A percentile compares a stretch with the other conserved stretches of the same genome.
Evolutionary conservation across 352 stramenopile species (phyloP).

Genomic region (Globisporangium heterothallicum): DNA sequence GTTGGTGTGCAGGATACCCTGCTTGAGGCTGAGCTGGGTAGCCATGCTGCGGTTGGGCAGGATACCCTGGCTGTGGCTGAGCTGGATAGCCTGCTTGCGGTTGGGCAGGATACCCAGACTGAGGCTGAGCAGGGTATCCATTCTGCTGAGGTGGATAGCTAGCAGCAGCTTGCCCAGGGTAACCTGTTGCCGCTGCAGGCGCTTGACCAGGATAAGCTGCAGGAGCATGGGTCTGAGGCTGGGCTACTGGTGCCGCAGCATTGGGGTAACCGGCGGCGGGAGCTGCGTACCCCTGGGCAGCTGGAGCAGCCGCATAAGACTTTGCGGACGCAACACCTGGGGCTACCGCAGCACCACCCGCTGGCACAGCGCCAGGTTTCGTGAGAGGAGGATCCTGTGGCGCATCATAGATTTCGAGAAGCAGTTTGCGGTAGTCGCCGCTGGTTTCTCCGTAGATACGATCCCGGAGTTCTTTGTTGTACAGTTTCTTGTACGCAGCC

Average conservation of each 20-base stretch:
- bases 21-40: constrained; percentile 18
- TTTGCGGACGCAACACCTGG: constrained; percentile 12
- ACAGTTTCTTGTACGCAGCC: constrained; percentile 44
- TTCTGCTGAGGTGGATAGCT: constrained; percentile 9
- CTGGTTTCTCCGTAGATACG: constrained; percentile 55
- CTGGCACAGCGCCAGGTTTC: constrained; percentile 2
- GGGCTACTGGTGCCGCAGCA: neutral
- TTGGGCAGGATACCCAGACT: constrained; percentile 17
- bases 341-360: neutral
- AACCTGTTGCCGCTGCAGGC: constrained; percentile 10
- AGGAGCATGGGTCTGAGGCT: neutral
- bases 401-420: constrained; percentile 67
- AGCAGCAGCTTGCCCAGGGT: constrained; percentile 7
- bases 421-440: constrained; percentile 54
- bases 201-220: constrained; percentile 23
- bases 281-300: constrained; percentile 12
- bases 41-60: constrained; percentile 17
- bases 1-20: constrained; percentile 16
- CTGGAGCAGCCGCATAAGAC: constrained; percentile 10
- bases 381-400: constrained; percentile 32
- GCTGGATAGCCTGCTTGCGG: constrained; percentile 22
- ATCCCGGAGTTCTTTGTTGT: constrained; percentile 54
- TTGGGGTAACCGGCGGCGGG: constrained; percentile 2
- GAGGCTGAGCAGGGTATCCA: constrained; percentile 17
- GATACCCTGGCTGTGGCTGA: constrained; percentile 21